A percentile compares a stretch with the other conserved stretches of the same genome.
Conservation (phyloP, 257 asterid species). For the Thymus quinquecostatus region DNA sequence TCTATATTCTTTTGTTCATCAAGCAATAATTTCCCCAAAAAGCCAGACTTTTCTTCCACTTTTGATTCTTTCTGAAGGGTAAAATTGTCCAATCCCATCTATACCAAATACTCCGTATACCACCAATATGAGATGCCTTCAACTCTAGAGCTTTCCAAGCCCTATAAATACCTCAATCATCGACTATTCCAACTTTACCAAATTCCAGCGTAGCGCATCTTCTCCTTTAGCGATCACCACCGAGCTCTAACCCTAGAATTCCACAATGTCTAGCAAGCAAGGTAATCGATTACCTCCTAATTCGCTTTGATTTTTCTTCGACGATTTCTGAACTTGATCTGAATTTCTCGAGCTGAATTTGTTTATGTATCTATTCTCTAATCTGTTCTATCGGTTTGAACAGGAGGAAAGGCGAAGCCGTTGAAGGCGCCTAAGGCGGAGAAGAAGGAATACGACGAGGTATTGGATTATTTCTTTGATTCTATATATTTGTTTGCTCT, state of each 20-base stretch:
- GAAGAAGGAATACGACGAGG: conserved; percentile 67
- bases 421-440: conserved; percentile 58
- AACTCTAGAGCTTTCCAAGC: conserved; percentile 12
- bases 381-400: conserved; percentile 7
- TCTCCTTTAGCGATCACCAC: conserved; percentile 2
- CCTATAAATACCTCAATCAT: conserved; percentile 8
- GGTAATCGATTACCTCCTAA: conserved; percentile 26
- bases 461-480: conserved; percentile 16
- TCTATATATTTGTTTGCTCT: neutral
- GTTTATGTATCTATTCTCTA: neutral
- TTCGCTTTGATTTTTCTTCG: neutral
- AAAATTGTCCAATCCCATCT: neutral
- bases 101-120: too few relatives aligned
- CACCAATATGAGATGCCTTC: neutral
- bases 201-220: neutral
- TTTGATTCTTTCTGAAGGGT: neutral
- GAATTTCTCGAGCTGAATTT: neutral
- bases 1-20: too few relatives aligned
- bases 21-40: neutral
- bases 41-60: neutral
- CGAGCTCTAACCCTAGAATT: conserved; percentile 32
- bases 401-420: conserved; percentile 70
- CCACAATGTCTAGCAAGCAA: conserved; percentile 49
- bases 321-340: neutral
- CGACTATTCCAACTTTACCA: neutral